Evolutionary conservation across 139 green algal genomes (phyloP).

Genomic region (Auxenochlorella pyrenoidosa): DNA sequence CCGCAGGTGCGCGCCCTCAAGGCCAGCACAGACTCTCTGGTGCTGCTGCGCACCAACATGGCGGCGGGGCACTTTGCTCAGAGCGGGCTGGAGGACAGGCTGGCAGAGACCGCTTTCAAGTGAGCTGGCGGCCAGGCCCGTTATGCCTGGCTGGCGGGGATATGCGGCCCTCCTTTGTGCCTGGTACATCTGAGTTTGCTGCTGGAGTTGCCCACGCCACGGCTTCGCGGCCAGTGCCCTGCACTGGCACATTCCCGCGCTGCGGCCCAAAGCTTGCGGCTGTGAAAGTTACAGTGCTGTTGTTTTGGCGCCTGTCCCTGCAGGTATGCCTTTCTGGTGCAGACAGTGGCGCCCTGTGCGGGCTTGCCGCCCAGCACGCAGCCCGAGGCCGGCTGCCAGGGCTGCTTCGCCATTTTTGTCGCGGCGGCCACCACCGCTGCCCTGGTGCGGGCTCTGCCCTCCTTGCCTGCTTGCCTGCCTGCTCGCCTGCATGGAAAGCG

Average conservation of each 20-base stretch:
- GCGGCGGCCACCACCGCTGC: not conserved
- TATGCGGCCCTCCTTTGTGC: no score
- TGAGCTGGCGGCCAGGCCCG: not conserved
- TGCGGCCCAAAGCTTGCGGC: no score
- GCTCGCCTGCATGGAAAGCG: not conserved
- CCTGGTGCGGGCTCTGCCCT: not conserved
- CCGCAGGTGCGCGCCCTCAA: conserved; percentile 7
- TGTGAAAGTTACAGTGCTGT: not conserved
- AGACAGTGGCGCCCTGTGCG: conserved; percentile 18
- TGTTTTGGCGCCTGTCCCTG: not conserved
- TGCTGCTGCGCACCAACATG: conserved; percentile 71
- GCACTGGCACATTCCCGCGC: no score
- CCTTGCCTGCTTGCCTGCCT: not conserved
- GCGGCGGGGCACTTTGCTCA: conserved; percentile 76
- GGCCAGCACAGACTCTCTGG: not conserved
- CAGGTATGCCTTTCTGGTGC: conserved; percentile 28
- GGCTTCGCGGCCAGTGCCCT: no score
- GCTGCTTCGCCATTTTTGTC: conserved; percentile 19
- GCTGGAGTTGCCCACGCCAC: no score
- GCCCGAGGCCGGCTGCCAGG: not conserved
- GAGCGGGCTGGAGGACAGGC: conserved; percentile 59
- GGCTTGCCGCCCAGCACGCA: not conserved
- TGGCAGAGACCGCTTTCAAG: conserved; percentile 69
- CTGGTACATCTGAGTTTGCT: not conserved
- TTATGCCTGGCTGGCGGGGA: no score